Evolutionary conservation across 1,284 basidiomycete genomes (phyloP).

Genomic region (Lignosus rhinocerotis): DNA sequence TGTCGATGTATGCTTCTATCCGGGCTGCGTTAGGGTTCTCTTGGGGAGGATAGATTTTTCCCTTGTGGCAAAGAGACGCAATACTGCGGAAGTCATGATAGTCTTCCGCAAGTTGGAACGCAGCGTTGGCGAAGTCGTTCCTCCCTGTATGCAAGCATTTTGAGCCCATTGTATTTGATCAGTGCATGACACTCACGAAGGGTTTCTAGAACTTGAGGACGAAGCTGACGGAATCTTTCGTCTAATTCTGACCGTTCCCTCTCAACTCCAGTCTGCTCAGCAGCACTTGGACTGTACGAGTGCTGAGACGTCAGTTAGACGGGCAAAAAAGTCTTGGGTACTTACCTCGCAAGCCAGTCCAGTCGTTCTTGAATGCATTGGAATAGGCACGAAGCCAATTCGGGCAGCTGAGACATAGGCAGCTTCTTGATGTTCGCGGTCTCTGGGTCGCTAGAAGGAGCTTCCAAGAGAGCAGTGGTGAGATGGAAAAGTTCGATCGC

Average conservation of each 20-base stretch:
- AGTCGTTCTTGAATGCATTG: conserved; percentile 73
- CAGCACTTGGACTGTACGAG: conserved; percentile 42
- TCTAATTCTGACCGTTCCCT: conserved; percentile 59
- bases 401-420: conserved; percentile 66
- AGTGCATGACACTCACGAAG: conserved; percentile 54
- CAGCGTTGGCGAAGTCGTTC: conserved; percentile 66
- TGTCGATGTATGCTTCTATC: conserved; percentile 76
- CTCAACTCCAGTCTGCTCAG: conserved; percentile 45
- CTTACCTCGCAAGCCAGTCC: conserved; percentile 66
- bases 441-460: conserved; percentile 32
- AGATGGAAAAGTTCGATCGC: conserved; percentile 74
- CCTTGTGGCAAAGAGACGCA: conserved; percentile 78
- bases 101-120: conserved; percentile 82
- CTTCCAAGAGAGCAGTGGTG: conserved; percentile 55
- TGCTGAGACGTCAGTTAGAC: background rate
- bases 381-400: conserved; percentile 71
- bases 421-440: conserved; percentile 28
- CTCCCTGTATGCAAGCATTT: conserved; percentile 43
- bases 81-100: conserved; percentile 85
- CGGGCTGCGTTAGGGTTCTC: conserved; percentile 59
- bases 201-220: conserved; percentile 75
- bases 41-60: conserved; percentile 60
- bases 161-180: background rate
- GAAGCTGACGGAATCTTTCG: conserved; percentile 65
- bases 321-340: background rate